Percentiles rank a stretch among this genome's conserved stretches.
These are phyloP conservation scores for Marsdenia floribunda DNA, from an alignment of 257 asterid species.

Conservation along the genomic window DNA sequence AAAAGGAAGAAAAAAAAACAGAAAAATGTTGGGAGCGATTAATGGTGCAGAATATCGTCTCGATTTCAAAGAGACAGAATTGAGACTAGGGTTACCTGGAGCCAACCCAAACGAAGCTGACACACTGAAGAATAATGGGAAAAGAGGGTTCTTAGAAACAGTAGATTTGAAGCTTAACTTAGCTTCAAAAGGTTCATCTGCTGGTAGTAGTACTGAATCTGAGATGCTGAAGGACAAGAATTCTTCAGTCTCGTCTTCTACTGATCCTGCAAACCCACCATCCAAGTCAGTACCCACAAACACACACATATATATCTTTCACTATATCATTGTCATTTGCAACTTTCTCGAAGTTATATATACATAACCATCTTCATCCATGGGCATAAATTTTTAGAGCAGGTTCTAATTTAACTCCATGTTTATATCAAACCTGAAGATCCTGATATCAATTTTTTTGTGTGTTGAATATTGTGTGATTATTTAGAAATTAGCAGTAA, in stretches of 20 bases:
- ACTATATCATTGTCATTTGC: not conserved
- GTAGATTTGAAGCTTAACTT: slow-evolving; percentile 45
- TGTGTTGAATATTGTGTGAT: no score
- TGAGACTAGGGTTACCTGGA: slow-evolving; percentile 46
- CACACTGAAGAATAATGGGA: slow-evolving; percentile 6
- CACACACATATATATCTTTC: not conserved
- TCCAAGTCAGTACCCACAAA: slow-evolving; percentile 32
- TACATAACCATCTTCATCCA: no score
- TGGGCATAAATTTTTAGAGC: no score
- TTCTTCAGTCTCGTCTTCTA: slow-evolving; percentile 6
- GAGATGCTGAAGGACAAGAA: slow-evolving; percentile 20
- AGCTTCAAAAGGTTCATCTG: slow-evolving; percentile 15
- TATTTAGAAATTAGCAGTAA: no score
- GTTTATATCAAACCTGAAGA: no score
- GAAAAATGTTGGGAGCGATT: slow-evolving; percentile 2
- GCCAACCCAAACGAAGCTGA: slow-evolving; percentile 16
- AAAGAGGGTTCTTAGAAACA: slow-evolving; percentile 43
- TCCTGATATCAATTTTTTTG: no score
- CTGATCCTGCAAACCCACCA: slow-evolving; percentile 36
- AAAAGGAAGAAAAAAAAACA: not conserved
- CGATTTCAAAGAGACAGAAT: slow-evolving; percentile 46
- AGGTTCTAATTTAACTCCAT: no score
- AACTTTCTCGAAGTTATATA: no score
- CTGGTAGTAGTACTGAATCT: not conserved
- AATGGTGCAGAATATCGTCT: slow-evolving; percentile 8